A percentile compares a stretch with the other conserved stretches of the same genome.
These are phyloP conservation scores for Mucor piriformis DNA, from an alignment of 371 early-diverging fungal species.

Conservation along the genomic window DNA sequence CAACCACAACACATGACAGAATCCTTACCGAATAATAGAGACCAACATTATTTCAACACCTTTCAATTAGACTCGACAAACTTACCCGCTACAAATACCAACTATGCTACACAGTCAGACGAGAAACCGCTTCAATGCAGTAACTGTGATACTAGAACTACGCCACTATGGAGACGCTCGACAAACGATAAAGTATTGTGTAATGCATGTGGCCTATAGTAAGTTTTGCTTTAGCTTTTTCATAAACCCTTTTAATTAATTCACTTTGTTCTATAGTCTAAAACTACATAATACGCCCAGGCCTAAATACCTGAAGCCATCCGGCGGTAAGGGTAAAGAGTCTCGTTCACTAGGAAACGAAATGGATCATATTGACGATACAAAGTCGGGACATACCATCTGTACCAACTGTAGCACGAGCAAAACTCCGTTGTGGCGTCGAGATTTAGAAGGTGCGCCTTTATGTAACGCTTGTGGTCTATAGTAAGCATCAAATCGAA, in stretches of 20 bases:
- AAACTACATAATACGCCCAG: constrained; percentile 80
- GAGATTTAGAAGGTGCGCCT: constrained; percentile 77
- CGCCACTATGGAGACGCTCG: constrained; percentile 96
- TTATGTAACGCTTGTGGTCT: constrained; percentile 98
- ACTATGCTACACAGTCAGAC: background rate
- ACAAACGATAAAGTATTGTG: constrained; percentile 84
- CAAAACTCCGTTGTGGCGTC: constrained; percentile 95
- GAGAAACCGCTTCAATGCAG: constrained; percentile 54
- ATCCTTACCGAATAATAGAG: background rate
- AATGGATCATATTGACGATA: background rate
- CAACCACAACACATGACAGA: constrained; percentile 1
- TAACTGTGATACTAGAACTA: constrained; percentile 89
- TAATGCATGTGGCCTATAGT: constrained; percentile 97
- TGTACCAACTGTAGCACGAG: constrained; percentile 92
- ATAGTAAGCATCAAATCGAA: constrained; percentile 62
- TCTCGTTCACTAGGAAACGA: background rate
- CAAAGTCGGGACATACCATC: constrained; percentile 20
- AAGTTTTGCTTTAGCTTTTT: constrained; percentile 20
- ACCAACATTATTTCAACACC: constrained; percentile 24
- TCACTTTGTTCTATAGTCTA: background rate
- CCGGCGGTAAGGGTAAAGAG: background rate
- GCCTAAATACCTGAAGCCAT: constrained; percentile 50
- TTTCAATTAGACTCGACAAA: constrained; percentile 15
- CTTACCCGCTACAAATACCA: background rate
- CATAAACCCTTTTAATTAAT: background rate